phyloP scores from a whole-genome alignment of 352 stramenopile genomes.

The Thraustochytrium sp. region DNA sequence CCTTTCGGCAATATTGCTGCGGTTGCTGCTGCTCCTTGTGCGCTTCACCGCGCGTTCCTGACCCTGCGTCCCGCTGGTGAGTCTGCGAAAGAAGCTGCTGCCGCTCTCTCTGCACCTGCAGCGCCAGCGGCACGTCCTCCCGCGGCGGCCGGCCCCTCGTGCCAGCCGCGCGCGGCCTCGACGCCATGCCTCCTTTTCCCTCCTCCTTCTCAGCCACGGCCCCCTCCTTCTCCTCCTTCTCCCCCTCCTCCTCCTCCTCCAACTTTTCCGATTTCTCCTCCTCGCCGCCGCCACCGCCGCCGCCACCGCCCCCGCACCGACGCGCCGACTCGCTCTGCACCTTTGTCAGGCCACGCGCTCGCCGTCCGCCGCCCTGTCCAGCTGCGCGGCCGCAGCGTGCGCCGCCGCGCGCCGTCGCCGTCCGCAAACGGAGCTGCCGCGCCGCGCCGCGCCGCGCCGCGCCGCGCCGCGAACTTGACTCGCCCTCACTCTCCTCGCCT shows the following conservation, averaged over 20 bases:
- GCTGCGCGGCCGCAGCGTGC: too few species aligned
- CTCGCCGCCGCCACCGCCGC: too few species aligned
- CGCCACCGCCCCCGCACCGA: not conserved
- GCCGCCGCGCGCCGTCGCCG: not conserved
- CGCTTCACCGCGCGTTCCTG: too few species aligned
- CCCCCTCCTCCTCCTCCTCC: too few species aligned
- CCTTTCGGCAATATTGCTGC: too few species aligned
- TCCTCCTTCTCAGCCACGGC: too few species aligned
- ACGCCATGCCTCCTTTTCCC: too few species aligned
- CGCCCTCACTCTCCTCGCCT: not conserved
- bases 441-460: too few species aligned
- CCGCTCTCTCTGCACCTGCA: not conserved
- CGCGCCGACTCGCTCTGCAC: too few species aligned
- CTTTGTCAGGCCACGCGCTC: not conserved
- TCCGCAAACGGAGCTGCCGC: not conserved
- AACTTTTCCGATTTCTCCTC: too few species aligned
- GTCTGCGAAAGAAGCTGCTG: not conserved
- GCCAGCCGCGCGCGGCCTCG: not conserved
- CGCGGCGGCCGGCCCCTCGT: not conserved
- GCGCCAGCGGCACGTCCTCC: not conserved
- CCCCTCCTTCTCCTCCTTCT: too few species aligned
- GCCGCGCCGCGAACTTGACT: not conserved
- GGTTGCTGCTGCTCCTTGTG: not conserved
- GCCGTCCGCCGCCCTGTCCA: too few species aligned
- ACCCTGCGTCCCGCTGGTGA: not conserved